Percentiles rank a stretch among this genome's conserved stretches.
These are phyloP conservation scores for Groenewaldozyma tartarivorans DNA, from an alignment of 805 yeast genomes.

Conservation along the genomic window DNA sequence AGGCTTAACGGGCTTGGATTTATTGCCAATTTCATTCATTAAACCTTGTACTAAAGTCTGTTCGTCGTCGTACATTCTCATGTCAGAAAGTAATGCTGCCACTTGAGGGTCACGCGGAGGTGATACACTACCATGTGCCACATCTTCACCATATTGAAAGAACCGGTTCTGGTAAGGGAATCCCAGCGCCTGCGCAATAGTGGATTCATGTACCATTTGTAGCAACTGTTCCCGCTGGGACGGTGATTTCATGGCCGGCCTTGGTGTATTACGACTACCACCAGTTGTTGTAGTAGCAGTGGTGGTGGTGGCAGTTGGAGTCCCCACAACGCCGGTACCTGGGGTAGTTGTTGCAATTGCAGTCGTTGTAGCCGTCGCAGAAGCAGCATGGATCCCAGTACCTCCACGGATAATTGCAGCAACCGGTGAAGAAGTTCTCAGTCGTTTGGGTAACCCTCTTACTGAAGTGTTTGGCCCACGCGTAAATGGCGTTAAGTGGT, in stretches of 20 bases:
- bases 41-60: neutral
- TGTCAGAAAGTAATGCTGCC: neutral
- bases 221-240: neutral
- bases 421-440: neutral
- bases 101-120: no score
- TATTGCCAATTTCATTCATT: neutral
- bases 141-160: neutral
- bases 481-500: neutral
- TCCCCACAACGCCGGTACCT: no score
- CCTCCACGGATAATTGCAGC: neutral
- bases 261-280: no score
- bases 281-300: neutral
- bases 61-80: slow-evolving; percentile 24
- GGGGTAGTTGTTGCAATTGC: neutral
- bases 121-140: neutral
- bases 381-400: neutral
- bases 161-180: neutral
- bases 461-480: neutral
- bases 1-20: neutral
- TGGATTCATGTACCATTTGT: slow-evolving; percentile 4
- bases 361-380: neutral
- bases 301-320: neutral
- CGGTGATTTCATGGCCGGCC: no score
- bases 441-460: neutral
- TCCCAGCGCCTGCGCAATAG: slow-evolving; percentile 10